Base-by-base conservation (phyloP, 768 basidiomycete genomes). In the Amanita polypyramis region DNA sequence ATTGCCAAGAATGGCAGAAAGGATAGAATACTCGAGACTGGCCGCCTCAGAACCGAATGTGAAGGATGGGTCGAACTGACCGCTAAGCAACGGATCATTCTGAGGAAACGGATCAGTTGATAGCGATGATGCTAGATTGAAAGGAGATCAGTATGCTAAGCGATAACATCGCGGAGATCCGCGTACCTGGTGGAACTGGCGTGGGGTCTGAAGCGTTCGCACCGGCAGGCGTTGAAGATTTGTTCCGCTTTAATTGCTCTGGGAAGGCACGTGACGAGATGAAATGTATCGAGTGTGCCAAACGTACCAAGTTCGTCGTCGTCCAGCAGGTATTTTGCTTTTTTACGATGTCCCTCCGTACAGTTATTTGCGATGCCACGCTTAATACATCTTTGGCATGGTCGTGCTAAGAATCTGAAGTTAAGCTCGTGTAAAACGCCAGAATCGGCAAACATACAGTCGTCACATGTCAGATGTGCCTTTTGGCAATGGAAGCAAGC, bases 401-500 rank as follows among this genome's bases (percentile, higher is more conserved):
- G 96, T 46, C 96, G 86, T 41, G 90, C 95, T 98, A 58, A 43
- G 25, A 47, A 52, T 47, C 42, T 46, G 51, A 51, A 50, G 32
- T 41, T 50, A 44, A 47, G 49, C 11, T 20, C 56, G 50, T 51
- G 45, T 51, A 34, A 35, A 43, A 30, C 58, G 51, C 51, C 49
- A 43, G 54, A 49, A 37, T 44, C 43, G 35, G 6, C 21, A 40
- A 42, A 78, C 88, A 62, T 60, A 96, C 95, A 81, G 60, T 97
- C 95, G 63, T 98, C 94, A 63, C 95, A 98, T n/a, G 95, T 98
- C 55, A 98, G 70, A 65, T 98, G 95, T 2, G 93, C 92, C 64
- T 92, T 95, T 67, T 97, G 94, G 64, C 95, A 98, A 56, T 91
- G 88, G 53, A 88, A 84, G 62, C 95, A 98, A 41, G 95, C 95